Conservation (phyloP, 441 rosid species). For the Adansonia rubrostipa region DNA sequence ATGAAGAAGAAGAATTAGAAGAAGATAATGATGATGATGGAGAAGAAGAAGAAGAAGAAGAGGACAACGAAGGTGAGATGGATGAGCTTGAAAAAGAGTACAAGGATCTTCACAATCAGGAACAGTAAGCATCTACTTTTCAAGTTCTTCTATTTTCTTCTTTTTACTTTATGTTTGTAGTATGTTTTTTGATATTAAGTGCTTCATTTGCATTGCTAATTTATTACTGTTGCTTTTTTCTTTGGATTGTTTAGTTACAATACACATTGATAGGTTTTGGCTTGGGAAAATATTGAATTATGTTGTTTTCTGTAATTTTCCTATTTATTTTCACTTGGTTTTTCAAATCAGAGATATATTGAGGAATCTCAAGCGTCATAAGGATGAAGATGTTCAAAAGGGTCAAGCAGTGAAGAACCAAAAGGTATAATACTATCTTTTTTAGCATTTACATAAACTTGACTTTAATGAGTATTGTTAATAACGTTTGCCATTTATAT, state of each 20-base stretch:
- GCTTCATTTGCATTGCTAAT: background rate
- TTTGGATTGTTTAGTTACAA: background rate
- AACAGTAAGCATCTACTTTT: conserved; percentile 56
- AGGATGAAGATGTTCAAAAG: conserved; percentile 83
- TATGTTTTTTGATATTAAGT: background rate
- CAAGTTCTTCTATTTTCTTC: background rate
- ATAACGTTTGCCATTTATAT: background rate
- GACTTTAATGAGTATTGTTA: background rate
- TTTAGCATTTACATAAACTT: conserved; percentile 4
- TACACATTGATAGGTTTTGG: background rate
- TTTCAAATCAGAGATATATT: conserved; percentile 57
- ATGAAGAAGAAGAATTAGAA: conserved; percentile 25
- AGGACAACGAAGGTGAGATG: conserved; percentile 61
- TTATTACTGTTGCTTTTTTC: background rate
- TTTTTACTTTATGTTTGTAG: background rate
- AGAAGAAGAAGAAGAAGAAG: conserved; percentile 34
- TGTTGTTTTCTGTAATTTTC: background rate
- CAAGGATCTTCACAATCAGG: conserved; percentile 64
- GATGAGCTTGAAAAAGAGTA: conserved; percentile 88
- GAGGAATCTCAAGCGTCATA: conserved; percentile 74
- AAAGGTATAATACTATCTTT: conserved; percentile 47
- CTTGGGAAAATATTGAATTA: background rate
- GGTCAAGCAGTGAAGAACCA: conserved; percentile 95
- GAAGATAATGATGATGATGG: conserved; percentile 38
- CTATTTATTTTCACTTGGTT: background rate